Evolutionary conservation across 257 asterid species (phyloP), one percentile per base, ranked within the genome.

Genomic region (Eucommia ulmoides): DNA sequence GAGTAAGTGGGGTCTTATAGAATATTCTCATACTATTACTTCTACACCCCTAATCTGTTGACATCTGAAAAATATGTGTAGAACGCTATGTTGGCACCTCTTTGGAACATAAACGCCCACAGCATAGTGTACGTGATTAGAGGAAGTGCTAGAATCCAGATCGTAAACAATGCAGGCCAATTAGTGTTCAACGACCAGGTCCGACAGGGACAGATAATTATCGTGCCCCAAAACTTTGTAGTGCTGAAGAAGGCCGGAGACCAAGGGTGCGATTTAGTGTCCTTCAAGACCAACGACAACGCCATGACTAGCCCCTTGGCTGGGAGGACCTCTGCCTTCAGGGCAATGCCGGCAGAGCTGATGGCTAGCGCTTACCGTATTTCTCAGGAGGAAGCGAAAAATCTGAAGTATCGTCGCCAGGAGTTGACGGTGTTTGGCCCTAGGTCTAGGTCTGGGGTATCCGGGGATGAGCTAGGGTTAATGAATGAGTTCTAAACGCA

Each of bases 291-390:
- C 0, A 79, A 71, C 19, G 82, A 78, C 56, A 61, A 63, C 5
- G 84, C 88, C 0, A 51, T 59, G 49, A 55, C 55, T 0, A 73
- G 49, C 64, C 65, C 69, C 10, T 57, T 82, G 1, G 78, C 75
- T 0, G 93, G 93, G 16, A 67, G 72, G 8, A 61, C 65, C 8
- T 78, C 84, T 3, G 66, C 65, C 1, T n/a, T 78, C 17, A 33
- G 77, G 22, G 80, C 66, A 0, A n/a, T 82, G 69, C 88, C 93
- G 18, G 68, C 58, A 60, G 93, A 82, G 23, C 82, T 82, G 23
- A 22, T 76, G 60, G 62, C 52, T 63, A 82, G 71, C 45, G 14
- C 80, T 0, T 75, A 66, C 20, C 54, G 52, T 7, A 24, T 78
- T 1, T 55, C 81, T 0, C 53, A 65, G 59, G 69, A 62, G 0